Evolutionary conservation across 495 filamentous ascomycete genomes (phyloP).

Genomic region (Aspergillus ostianus): DNA sequence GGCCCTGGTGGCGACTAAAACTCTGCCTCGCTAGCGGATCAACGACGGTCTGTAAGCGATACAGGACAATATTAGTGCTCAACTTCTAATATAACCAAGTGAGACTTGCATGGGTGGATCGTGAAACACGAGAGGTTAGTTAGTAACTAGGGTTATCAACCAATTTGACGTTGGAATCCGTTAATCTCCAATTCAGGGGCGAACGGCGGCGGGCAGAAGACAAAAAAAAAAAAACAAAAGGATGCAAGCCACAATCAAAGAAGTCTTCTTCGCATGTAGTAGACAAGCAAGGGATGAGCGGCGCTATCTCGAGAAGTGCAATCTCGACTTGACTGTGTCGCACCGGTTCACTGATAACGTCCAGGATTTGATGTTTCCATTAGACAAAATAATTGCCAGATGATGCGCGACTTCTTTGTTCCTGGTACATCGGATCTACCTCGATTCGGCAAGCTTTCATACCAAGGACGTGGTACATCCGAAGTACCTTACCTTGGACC

Average conservation of each 20-base stretch:
- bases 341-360: not conserved
- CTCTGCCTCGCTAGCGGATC: constrained; percentile 1
- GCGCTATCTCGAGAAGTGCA: not conserved
- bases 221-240: not conserved
- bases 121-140: constrained; percentile 4
- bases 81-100: constrained; percentile 1
- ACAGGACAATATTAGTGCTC: not conserved
- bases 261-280: not conserved
- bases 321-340: not conserved
- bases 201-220: no score
- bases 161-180: not conserved
- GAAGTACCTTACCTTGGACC: not conserved
- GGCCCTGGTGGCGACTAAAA: not conserved
- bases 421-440: not conserved
- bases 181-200: not conserved
- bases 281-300: not conserved
- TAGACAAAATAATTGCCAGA: not conserved
- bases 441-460: not conserved
- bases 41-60: not conserved
- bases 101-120: not conserved
- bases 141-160: not conserved
- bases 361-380: not conserved
- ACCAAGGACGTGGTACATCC: not conserved
- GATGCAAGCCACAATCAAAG: not conserved
- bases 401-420: no score